Evolutionary conservation across 1,284 basidiomycete species (phyloP), one percentile per base, ranked within the genome.

Genomic region (Singerocomus inundabilis): DNA sequence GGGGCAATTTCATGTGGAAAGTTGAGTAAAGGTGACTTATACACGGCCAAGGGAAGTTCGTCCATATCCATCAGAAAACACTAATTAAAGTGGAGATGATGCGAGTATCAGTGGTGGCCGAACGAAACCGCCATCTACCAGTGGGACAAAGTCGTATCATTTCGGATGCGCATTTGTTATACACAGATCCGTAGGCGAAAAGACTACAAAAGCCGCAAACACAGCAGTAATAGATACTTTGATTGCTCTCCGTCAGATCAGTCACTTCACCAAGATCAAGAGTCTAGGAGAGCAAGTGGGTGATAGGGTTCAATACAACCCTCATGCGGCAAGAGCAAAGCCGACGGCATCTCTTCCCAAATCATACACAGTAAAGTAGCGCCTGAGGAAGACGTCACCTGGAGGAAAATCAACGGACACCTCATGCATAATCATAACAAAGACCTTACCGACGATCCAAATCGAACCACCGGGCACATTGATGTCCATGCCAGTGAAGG

Each of bases 281-380:
- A 5, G 33, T n/a, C 13, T 46, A 18, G 39, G 41, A 48, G 57
- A 43, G 35, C 8, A 36, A 24, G n/a, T 36, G 28, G 18, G 42
- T 9, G 8, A 1, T 18, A 35, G 24, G 21, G 32, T 26, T 16
- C 16, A 24, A n/a, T 18, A 30, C 9, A 26, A 26, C 13, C 16
- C 39, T 66, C 37, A 70, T 15, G 35, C 53, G 26, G 65, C 46
- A 5, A 15, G 33, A 29, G 93, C 93, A 60, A 97, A 95, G 46
- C 93, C 94, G 57, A 97, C 90, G 44, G 93, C 92, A 67, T 94
- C 65, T 56, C 74, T 77, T 40, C 84, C 91, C 42, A 93, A 80
- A 69, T 99, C 94, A 68, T 98, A 98, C 25, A 98, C 91, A 21
- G 93, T 96, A 78, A 86, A 96, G 75, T 91, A 97, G 64, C 83